Percentiles rank a stretch among this genome's conserved stretches.
phyloP scores from a whole-genome alignment of 164 flowering plant species.

The Macadamia integrifolia region DNA sequence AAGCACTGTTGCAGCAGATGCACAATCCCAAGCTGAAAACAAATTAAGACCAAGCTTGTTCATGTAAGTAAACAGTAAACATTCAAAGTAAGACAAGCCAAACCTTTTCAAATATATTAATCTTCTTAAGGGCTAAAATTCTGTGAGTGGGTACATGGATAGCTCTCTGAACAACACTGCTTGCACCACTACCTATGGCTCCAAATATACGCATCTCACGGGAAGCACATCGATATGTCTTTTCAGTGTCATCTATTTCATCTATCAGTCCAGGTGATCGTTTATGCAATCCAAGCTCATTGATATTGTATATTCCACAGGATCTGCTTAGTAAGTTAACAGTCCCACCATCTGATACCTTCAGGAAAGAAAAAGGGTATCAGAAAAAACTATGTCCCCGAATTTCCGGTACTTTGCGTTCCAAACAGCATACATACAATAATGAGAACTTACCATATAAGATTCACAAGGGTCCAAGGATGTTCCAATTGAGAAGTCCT shows the following conservation, averaged over 20 bases:
- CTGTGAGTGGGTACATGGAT: conserved; percentile 86
- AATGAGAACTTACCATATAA: conserved; percentile 44
- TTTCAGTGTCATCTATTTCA: conserved; percentile 56
- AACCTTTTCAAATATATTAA: conserved; percentile 98
- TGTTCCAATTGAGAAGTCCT: conserved; percentile 64
- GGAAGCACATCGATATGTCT: conserved; percentile 88
- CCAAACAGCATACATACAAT: too few species aligned
- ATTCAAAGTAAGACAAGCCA: conserved; percentile 4
- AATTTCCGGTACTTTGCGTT: background rate
- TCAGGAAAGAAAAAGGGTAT: conserved; percentile 13
- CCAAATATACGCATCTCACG: conserved; percentile 96
- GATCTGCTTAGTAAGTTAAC: conserved; percentile 89
- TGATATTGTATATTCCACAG: conserved; percentile 83
- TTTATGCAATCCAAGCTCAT: conserved; percentile 92
- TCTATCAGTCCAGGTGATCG: conserved; percentile 54
- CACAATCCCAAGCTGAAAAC: background rate
- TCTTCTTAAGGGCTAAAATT: conserved; percentile 89
- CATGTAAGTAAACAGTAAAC: background rate
- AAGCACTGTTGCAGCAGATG: background rate
- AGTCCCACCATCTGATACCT: conserved; percentile 90
- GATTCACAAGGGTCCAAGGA: conserved; percentile 66
- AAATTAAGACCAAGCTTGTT: background rate
- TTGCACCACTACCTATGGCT: conserved; percentile 97
- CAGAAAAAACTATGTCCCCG: conserved; percentile 1
- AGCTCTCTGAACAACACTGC: conserved; percentile 98